A percentile compares a stretch with the other conserved stretches of the same genome.
Conservation (phyloP, 805 yeast genomes). For the Zygoascus flipseniorum region DNA sequence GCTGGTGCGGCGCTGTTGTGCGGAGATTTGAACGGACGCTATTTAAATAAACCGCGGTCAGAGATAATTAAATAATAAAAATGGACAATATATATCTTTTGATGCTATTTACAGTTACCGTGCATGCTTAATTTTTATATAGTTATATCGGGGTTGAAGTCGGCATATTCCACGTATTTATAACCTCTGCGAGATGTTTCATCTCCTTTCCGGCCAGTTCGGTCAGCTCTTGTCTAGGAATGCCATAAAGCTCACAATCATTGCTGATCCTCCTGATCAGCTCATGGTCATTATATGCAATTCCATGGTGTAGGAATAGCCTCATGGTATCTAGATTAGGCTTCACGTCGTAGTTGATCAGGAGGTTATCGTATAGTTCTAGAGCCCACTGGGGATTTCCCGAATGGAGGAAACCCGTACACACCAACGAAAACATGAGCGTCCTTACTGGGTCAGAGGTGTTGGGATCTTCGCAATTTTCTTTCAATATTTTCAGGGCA, state of each 20-base stretch:
- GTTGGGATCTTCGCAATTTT: not conserved
- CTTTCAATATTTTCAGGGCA: not conserved
- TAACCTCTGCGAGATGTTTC: not conserved
- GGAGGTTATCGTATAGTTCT: not conserved
- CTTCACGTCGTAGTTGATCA: not conserved
- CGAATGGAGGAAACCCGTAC: not conserved
- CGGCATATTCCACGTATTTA: not conserved
- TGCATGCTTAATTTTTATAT: too few relatives aligned
- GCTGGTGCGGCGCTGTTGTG: not conserved
- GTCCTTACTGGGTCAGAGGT: not conserved
- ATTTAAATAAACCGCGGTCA: too few relatives aligned
- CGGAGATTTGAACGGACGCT: too few relatives aligned
- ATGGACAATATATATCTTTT: too few relatives aligned
- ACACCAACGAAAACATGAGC: not conserved
- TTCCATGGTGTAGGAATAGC: not conserved
- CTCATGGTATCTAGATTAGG: slow-evolving; percentile 3
- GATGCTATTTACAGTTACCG: too few relatives aligned
- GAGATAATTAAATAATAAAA: too few relatives aligned
- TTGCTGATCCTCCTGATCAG: not conserved
- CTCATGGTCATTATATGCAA: not conserved
- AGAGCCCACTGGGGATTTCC: not conserved
- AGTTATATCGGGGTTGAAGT: too few relatives aligned
- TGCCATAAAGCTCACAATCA: slow-evolving; percentile 1
- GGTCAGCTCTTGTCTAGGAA: not conserved
- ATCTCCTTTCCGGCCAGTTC: slow-evolving; percentile 9